These are phyloP conservation scores for Phragmites australis DNA, from an alignment of 176 grass and related monocot species.

Conservation along the genomic window DNA sequence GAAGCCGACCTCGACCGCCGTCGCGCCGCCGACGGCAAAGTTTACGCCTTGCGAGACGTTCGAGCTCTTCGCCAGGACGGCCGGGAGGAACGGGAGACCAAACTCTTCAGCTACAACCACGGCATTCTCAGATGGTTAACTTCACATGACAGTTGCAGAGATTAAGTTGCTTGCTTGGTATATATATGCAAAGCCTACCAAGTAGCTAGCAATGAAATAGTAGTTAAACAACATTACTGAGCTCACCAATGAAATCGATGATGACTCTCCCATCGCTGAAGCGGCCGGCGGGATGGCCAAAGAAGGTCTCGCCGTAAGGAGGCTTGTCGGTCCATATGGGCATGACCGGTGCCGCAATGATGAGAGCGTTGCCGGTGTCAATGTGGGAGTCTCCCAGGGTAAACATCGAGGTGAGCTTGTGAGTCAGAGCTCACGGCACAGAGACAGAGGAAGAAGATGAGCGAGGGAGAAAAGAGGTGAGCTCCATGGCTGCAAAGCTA, in stretches of 20 bases:
- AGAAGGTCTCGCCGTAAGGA: constrained; percentile 60
- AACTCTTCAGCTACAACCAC: constrained; percentile 40
- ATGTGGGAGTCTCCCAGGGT: constrained; percentile 53
- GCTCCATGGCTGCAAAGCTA: not conserved
- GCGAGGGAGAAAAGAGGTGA: not conserved
- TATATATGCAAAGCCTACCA: too few relatives aligned
- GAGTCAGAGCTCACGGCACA: not conserved
- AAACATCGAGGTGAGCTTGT: constrained; percentile 42
- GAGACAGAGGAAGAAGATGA: not conserved
- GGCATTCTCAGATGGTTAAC: not conserved
- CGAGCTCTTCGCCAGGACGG: not conserved
- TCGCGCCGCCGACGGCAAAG: constrained; percentile 54
- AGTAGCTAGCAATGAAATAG: not conserved
- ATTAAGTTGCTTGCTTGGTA: too few relatives aligned
- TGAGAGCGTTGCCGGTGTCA: constrained; percentile 57
- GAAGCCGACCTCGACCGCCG: constrained; percentile 46
- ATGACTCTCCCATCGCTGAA: constrained; percentile 42
- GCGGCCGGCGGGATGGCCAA: constrained; percentile 46
- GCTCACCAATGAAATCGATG: constrained; percentile 52
- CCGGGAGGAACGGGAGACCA: constrained; percentile 45
- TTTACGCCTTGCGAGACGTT: constrained; percentile 39
- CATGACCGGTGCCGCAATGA: not conserved
- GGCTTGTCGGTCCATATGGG: constrained; percentile 25
- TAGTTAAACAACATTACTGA: too few relatives aligned
- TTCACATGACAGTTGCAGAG: too few relatives aligned